These are phyloP conservation scores for Aurifilum marmelostoma DNA, from an alignment of 2,329 filamentous ascomycete species.

Conservation along the genomic window DNA sequence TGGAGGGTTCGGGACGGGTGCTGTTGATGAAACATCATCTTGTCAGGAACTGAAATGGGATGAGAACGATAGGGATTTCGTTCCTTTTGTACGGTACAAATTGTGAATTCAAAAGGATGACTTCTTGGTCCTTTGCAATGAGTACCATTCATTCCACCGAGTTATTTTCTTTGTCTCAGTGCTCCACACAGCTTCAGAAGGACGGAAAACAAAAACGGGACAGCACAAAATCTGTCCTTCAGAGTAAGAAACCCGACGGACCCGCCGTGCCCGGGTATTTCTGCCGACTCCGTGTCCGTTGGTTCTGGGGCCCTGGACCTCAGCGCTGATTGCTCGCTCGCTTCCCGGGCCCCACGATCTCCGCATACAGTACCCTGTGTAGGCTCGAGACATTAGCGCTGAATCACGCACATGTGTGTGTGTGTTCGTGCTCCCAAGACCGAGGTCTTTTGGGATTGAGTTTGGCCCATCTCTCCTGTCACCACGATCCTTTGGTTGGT, in stretches of 20 bases:
- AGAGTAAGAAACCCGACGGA: neutral
- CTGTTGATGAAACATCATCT: neutral
- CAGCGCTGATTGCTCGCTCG: neutral
- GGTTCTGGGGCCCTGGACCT: neutral
- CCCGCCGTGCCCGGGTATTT: no score
- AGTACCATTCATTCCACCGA: no score
- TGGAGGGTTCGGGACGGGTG: neutral
- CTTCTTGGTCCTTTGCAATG: no score
- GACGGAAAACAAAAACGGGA: no score
- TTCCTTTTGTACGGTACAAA: no score
- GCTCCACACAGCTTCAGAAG: neutral
- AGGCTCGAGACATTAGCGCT: neutral
- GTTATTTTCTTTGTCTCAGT: no score
- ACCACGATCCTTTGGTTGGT: neutral
- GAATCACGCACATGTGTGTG: neutral
- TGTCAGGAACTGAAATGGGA: no score
- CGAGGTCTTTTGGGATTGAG: neutral
- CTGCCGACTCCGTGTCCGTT: neutral
- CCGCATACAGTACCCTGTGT: neutral
- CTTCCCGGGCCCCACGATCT: neutral
- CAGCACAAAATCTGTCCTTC: neutral
- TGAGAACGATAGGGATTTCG: neutral
- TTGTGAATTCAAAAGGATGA: no score
- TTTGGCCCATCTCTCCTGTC: neutral
- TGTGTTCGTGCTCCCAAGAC: neutral